Conservation (phyloP, 1,139 yeast species). For the Pichia sp. region DNA sequence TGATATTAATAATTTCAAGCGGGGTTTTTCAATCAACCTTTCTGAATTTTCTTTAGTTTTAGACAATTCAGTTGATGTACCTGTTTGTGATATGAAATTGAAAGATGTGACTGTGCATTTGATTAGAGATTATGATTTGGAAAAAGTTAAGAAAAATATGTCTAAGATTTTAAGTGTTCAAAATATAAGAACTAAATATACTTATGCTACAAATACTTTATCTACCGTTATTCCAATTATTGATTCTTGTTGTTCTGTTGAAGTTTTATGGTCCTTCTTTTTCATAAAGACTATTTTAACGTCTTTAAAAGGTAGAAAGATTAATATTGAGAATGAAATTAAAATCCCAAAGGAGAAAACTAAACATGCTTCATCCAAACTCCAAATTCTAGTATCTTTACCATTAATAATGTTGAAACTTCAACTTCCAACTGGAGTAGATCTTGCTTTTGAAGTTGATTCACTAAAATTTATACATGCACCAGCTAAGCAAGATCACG, state of each 20-base stretch:
- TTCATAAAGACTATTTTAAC: constrained; percentile 22
- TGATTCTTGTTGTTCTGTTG: constrained; percentile 24
- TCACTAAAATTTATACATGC: constrained; percentile 17
- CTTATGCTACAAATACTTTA: constrained; percentile 13
- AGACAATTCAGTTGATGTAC: constrained; percentile 13
- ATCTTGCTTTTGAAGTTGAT: constrained; percentile 26
- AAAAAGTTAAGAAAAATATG: constrained; percentile 11
- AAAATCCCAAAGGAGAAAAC: not conserved
- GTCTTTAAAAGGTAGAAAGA: constrained; percentile 13
- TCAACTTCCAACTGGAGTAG: constrained; percentile 23
- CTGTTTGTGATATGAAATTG: constrained; percentile 14
- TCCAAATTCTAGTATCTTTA: constrained; percentile 18
- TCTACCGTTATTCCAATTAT: constrained; percentile 22
- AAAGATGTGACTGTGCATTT: constrained; percentile 7
- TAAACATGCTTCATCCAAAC: not conserved
- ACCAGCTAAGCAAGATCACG: constrained; percentile 14
- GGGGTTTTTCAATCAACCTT: constrained; percentile 20
- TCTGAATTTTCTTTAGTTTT: no score
- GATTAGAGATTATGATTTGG: constrained; percentile 21
- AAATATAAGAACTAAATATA: constrained; percentile 16
- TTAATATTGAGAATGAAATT: not conserved
- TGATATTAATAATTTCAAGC: constrained; percentile 22
- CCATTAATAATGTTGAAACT: constrained; percentile 23
- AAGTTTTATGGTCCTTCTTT: constrained; percentile 26
- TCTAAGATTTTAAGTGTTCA: constrained; percentile 12